These are phyloP conservation scores for Debaryomyces fabryi DNA, from an alignment of 1,139 yeast species.

Conservation along the genomic window DNA sequence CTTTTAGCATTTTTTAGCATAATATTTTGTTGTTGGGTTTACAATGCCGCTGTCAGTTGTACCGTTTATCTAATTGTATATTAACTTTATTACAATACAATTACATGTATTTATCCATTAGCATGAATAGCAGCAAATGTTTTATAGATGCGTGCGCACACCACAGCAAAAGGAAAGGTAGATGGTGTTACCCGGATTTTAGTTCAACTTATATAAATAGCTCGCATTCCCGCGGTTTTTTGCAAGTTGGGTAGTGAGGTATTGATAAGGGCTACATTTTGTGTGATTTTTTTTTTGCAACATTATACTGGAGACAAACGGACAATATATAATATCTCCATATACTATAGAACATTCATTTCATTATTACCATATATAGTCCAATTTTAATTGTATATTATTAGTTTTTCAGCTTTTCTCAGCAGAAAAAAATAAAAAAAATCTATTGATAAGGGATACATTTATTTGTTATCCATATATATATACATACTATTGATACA, in stretches of 20 bases:
- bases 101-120: neutral
- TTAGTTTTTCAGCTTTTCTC: slow-evolving; percentile 5
- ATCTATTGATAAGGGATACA: slow-evolving; percentile 37
- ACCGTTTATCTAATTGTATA: neutral
- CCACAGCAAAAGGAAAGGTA: neutral
- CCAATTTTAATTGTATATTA: slow-evolving; percentile 8
- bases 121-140: neutral
- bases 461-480: slow-evolving; percentile 43
- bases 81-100: neutral
- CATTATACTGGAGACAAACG: slow-evolving; percentile 7
- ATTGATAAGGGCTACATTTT: slow-evolving; percentile 6
- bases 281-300: slow-evolving; percentile 7
- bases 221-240: slow-evolving; percentile 1
- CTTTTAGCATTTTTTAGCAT: neutral
- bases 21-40: neutral
- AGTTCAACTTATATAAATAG: slow-evolving; percentile 4
- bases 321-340: slow-evolving; percentile 7
- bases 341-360: slow-evolving; percentile 4
- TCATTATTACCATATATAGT: slow-evolving; percentile 7
- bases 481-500: slow-evolving; percentile 7
- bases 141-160: neutral
- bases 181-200: slow-evolving; percentile 10
- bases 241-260: neutral
- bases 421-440: neutral
- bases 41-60: neutral